Conservation (phyloP, 2,329 filamentous ascomycete species). For the Cadophora sp. region DNA sequence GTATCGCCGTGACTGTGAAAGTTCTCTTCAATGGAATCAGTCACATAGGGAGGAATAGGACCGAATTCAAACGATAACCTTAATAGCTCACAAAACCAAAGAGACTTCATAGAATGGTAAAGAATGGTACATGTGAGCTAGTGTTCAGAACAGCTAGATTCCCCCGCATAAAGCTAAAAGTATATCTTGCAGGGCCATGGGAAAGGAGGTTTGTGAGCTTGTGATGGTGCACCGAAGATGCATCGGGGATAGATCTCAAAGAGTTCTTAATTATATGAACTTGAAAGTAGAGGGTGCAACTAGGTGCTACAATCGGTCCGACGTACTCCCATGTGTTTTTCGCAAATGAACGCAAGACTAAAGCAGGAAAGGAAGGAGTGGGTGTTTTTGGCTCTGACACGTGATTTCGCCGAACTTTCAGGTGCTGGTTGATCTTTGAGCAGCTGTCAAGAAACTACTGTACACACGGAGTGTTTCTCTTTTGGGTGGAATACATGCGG, state of each 20-base stretch:
- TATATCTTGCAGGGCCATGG: background rate
- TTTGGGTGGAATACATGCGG: too few relatives aligned
- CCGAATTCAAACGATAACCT: too few relatives aligned
- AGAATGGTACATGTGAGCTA: background rate
- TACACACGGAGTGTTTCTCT: too few relatives aligned
- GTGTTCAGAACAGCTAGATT: background rate
- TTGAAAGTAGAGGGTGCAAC: background rate
- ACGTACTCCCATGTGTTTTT: background rate
- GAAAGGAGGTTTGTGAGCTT: background rate
- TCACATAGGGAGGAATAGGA: too few relatives aligned
- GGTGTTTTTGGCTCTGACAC: background rate
- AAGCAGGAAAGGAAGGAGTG: slow-evolving; percentile 9
- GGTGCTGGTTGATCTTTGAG: background rate
- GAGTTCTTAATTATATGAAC: background rate
- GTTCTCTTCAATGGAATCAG: too few relatives aligned
- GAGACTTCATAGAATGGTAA: background rate
- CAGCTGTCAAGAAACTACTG: background rate
- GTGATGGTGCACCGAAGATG: background rate
- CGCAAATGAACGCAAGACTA: background rate
- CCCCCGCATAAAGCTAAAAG: background rate
- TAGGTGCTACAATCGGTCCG: background rate
- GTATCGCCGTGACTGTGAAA: too few relatives aligned
- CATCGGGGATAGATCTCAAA: background rate
- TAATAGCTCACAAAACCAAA: background rate
- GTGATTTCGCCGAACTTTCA: background rate